Evolutionary conservation across 2,329 filamentous ascomycete genomes (phyloP).

Genomic region (Cladosporium halotolerans): DNA sequence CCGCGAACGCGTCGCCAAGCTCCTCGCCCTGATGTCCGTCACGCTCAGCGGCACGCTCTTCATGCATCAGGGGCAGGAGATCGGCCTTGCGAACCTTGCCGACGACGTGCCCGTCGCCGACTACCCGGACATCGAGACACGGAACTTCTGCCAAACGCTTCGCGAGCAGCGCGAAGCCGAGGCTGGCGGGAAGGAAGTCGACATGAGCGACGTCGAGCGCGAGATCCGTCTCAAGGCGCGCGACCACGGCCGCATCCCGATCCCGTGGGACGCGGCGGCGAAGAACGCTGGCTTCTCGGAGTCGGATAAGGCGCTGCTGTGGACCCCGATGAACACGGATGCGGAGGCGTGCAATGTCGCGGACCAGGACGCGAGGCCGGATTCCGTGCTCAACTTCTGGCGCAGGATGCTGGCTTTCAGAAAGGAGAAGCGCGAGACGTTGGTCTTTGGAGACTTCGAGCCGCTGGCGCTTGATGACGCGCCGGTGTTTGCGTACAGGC

Average conservation of each 20-base stretch:
- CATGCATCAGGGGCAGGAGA: constrained; percentile 60
- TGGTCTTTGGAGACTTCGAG: constrained; percentile 18
- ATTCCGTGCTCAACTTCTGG: constrained; percentile 18
- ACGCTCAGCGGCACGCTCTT: constrained; percentile 44
- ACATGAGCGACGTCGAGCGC: constrained; percentile 37
- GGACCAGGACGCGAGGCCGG: constrained; percentile 5
- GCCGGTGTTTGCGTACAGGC: constrained; percentile 17
- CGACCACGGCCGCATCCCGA: constrained; percentile 64
- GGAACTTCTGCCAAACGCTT: constrained; percentile 45
- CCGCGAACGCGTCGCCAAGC: constrained; percentile 47
- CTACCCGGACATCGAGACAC: constrained; percentile 45
- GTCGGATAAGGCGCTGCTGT: constrained; percentile 1
- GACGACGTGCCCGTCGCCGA: constrained; percentile 22
- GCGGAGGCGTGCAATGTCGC: constrained; percentile 15
- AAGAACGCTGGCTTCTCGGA: constrained; percentile 9
- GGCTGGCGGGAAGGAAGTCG: constrained; percentile 13
- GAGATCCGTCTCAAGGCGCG: constrained; percentile 54
- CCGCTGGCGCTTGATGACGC: constrained; percentile 12
- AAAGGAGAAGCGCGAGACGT: constrained; percentile 10
- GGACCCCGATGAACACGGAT: constrained; percentile 21
- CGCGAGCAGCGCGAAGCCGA: constrained; percentile 18
- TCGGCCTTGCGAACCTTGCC: constrained; percentile 54
- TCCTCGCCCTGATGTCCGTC: constrained; percentile 34
- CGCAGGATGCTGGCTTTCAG: constrained; percentile 14
- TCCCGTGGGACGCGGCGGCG: constrained; percentile 55